phyloP scores from a whole-genome alignment of 2,329 filamentous ascomycete genomes.

The Xylaria sp. region DNA sequence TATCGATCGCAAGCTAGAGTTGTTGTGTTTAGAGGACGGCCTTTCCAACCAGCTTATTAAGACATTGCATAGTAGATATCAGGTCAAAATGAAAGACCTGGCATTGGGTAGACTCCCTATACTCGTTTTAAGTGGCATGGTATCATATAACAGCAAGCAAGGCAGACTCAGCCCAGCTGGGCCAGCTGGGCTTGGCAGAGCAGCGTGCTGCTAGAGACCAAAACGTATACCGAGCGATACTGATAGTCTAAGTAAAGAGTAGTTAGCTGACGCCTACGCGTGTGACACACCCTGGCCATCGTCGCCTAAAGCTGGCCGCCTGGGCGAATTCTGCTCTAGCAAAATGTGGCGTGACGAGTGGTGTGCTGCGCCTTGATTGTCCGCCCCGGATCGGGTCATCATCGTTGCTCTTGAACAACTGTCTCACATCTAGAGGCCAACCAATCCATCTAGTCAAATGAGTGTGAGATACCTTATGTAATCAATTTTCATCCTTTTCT shows the following conservation, averaged over 20 bases:
- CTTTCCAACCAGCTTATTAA: not conserved
- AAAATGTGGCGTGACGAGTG: not conserved
- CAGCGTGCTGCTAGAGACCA: not conserved
- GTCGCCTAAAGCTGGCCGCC: not conserved
- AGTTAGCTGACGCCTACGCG: not conserved
- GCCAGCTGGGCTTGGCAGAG: slow-evolving; percentile 8
- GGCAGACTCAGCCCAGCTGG: slow-evolving; percentile 5
- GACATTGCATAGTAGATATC: too few relatives aligned
- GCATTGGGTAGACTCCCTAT: too few relatives aligned
- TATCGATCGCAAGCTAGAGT: not conserved
- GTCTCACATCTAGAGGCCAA: not conserved
- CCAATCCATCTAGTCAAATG: not conserved
- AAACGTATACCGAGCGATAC: slow-evolving; percentile 8
- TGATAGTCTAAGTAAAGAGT: not conserved
- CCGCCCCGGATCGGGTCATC: not conserved
- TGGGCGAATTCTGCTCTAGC: not conserved
- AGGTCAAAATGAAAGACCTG: too few relatives aligned
- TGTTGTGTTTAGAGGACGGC: not conserved
- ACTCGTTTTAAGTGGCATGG: not conserved
- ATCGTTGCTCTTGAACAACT: not conserved
- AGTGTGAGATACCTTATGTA: not conserved
- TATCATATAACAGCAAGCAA: not conserved
- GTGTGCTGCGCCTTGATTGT: not conserved
- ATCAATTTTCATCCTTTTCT: not conserved
- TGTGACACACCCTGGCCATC: not conserved